phyloP scores from a whole-genome alignment of 2,329 filamentous ascomycete species.

The Periconia digitata region DNA sequence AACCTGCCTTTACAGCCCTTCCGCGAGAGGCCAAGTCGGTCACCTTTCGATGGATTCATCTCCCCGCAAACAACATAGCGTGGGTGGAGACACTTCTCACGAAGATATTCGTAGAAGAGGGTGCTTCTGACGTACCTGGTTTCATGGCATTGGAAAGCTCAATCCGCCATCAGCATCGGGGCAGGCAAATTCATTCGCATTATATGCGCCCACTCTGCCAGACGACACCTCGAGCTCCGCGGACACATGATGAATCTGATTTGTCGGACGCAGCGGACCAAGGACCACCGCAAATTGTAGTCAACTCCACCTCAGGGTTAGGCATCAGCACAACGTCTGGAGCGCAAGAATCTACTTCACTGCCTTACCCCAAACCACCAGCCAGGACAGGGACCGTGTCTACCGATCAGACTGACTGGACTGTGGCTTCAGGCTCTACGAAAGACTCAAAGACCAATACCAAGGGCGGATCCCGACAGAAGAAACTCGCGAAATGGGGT shows the following conservation, averaged over 20 bases:
- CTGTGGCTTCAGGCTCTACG: constrained; percentile 18
- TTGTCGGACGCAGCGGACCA: constrained; percentile 35
- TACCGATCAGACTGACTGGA: constrained; percentile 38
- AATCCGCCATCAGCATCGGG: constrained; percentile 64
- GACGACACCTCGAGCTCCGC: constrained; percentile 44
- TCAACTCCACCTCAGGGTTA: constrained; percentile 23
- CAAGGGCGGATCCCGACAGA: constrained; percentile 35
- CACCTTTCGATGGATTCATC: constrained; percentile 49
- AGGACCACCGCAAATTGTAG: constrained; percentile 30
- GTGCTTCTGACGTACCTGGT: constrained; percentile 62
- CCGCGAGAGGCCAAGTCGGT: constrained; percentile 46
- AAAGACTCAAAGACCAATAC: constrained; percentile 25
- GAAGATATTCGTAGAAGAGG: constrained; percentile 65
- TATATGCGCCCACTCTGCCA: constrained; percentile 65
- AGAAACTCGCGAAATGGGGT: constrained; percentile 34
- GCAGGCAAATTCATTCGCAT: constrained; percentile 59
- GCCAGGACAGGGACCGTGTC: constrained; percentile 32
- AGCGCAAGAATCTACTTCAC: constrained; percentile 19
- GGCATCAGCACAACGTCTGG: constrained; percentile 25
- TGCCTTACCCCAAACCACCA: constrained; percentile 25
- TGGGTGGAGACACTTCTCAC: constrained; percentile 67
- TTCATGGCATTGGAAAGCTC: constrained; percentile 65
- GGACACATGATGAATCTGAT: constrained; percentile 35
- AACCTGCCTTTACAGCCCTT: constrained; percentile 39
- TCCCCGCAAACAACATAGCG: constrained; percentile 55